Evolutionary conservation across 495 filamentous ascomycete genomes (phyloP).

Genomic region (Tuber calosporum): DNA sequence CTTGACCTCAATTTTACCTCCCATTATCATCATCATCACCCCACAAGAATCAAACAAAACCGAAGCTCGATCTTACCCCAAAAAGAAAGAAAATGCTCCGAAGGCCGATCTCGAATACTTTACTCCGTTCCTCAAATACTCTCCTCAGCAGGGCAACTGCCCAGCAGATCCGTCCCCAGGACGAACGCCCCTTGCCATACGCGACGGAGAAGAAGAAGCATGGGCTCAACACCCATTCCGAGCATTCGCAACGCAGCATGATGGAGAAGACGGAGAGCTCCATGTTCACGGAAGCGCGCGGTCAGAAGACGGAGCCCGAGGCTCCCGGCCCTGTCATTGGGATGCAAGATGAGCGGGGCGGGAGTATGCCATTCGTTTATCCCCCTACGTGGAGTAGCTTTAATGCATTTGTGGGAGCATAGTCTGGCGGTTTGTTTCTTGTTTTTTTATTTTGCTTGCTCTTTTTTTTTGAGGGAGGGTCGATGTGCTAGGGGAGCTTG

Average conservation of each 20-base stretch:
- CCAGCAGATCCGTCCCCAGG: conserved; percentile 19
- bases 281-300: conserved; percentile 47
- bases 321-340: conserved; percentile 60
- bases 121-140: background rate
- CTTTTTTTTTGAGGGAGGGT: background rate
- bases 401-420: conserved; percentile 16
- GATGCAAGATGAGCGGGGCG: conserved; percentile 63
- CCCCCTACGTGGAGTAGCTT: conserved; percentile 14
- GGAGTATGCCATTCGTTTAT: conserved; percentile 43
- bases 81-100: background rate
- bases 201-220: conserved; percentile 39
- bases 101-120: background rate
- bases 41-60: background rate
- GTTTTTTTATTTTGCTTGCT: background rate
- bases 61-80: background rate
- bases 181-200: conserved; percentile 16
- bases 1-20: background rate
- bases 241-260: conserved; percentile 44
- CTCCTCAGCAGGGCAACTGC: background rate
- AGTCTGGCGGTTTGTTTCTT: background rate
- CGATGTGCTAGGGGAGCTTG: background rate
- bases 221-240: conserved; percentile 46
- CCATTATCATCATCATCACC: background rate
- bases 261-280: conserved; percentile 45
- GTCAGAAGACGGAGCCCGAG: conserved; percentile 51